Conservation (phyloP, 768 basidiomycete genomes). For the Podaxis mareebaensis region DNA sequence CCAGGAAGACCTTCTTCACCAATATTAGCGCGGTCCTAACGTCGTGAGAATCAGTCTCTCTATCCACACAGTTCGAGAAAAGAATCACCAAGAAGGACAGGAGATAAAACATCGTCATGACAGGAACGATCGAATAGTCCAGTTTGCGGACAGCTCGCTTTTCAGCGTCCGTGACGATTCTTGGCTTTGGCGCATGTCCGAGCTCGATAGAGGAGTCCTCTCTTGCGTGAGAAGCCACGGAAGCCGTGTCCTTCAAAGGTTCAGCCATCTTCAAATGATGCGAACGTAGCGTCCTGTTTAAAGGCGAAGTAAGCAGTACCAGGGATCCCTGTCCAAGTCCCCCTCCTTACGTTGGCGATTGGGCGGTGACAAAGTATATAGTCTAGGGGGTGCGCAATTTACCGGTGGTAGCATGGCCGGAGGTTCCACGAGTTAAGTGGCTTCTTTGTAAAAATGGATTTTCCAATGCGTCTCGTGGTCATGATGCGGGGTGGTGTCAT, state of each 20-base stretch:
- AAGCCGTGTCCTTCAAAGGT: neutral
- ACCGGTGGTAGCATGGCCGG: too few relatives aligned
- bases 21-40: constrained; percentile 37
- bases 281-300: neutral
- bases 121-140: constrained; percentile 33
- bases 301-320: too few relatives aligned
- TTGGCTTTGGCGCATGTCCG: neutral
- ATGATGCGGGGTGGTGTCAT: too few relatives aligned
- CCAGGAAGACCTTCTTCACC: constrained; percentile 22
- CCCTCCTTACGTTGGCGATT: too few relatives aligned
- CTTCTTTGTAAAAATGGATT: too few relatives aligned
- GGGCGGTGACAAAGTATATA: too few relatives aligned
- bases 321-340: too few relatives aligned
- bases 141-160: constrained; percentile 28
- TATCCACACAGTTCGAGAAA: neutral
- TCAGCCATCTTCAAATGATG: neutral
- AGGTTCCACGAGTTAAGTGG: too few relatives aligned
- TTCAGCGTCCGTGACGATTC: constrained; percentile 19
- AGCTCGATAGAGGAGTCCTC: neutral
- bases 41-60: neutral
- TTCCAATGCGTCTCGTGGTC: too few relatives aligned
- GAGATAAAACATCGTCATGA: constrained; percentile 40
- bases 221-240: neutral
- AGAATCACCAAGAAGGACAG: constrained; percentile 35
- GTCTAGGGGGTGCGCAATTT: too few relatives aligned